Evolutionary conservation across 2,329 filamentous ascomycete species (phyloP).

Genomic region (Apiospora saccharicola): DNA sequence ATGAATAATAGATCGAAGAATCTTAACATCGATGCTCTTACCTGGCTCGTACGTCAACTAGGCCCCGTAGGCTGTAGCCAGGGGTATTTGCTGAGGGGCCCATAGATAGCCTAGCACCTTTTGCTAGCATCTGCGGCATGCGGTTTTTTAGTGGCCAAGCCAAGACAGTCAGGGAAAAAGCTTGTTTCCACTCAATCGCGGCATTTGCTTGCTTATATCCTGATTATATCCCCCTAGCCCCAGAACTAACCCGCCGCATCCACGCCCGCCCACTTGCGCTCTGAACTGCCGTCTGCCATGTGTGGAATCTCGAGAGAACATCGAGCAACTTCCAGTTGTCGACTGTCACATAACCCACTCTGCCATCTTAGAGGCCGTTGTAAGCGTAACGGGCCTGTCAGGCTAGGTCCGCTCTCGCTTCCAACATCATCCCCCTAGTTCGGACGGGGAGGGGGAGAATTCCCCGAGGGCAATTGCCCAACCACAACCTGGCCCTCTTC

Average conservation of each 20-base stretch:
- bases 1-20: slow-evolving; percentile 7
- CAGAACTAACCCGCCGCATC: not conserved
- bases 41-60: slow-evolving; percentile 15
- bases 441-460: not conserved
- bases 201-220: slow-evolving; percentile 12
- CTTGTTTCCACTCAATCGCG: slow-evolving; percentile 10
- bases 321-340: not conserved
- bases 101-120: slow-evolving; percentile 6
- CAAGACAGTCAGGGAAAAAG: not conserved
- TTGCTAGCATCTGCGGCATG: too few relatives aligned
- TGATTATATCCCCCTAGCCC: slow-evolving; percentile 5
- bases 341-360: not conserved
- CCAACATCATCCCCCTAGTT: not conserved
- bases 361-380: not conserved
- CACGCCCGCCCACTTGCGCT: not conserved
- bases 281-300: slow-evolving; percentile 19
- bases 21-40: slow-evolving; percentile 13
- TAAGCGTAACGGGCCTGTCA: slow-evolving; percentile 6
- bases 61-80: not conserved
- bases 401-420: not conserved
- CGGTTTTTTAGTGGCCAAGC: not conserved
- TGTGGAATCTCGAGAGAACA: not conserved
- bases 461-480: not conserved
- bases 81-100: not conserved
- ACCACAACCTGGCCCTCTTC: not conserved